Conservation (phyloP, 139 green algal genomes). For the Pycnococcus provasolii region DNA sequence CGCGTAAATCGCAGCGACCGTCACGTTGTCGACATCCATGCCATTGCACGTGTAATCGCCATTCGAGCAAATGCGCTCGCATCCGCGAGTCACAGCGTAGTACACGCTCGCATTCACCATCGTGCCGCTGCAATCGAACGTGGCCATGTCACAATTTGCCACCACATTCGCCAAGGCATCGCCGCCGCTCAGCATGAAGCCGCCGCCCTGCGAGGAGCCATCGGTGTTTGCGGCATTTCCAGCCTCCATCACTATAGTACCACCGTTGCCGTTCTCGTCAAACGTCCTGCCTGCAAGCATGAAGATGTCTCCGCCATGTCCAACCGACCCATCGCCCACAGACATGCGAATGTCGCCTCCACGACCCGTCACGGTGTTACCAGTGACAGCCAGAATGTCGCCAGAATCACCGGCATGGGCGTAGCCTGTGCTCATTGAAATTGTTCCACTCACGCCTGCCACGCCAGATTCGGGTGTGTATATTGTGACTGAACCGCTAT, state of each 20-base stretch:
- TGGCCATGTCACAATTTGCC: not conserved
- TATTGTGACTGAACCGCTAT: slow-evolving; percentile 10
- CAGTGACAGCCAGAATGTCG: not conserved
- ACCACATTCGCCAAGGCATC: not conserved
- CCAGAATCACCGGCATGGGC: slow-evolving; percentile 1
- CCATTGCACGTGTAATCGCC: not conserved
- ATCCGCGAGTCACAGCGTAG: slow-evolving; percentile 1
- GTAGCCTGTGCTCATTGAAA: slow-evolving; percentile 6
- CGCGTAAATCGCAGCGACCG: not conserved
- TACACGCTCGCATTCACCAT: not conserved
- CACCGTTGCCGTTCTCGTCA: not conserved
- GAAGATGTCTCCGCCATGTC: slow-evolving; percentile 11
- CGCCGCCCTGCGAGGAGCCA: not conserved
- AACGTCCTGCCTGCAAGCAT: not conserved
- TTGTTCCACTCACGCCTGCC: slow-evolving; percentile 6
- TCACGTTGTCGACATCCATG: not conserved
- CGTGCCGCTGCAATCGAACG: not conserved
- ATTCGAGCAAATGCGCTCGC: not conserved
- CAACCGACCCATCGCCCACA: not conserved
- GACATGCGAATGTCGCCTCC: slow-evolving; percentile 1
- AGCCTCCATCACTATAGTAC: too few species aligned
- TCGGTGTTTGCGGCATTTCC: too few species aligned
- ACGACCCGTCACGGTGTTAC: not conserved
- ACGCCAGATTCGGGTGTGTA: not conserved
- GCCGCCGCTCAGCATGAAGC: not conserved